phyloP scores from a whole-genome alignment of 257 asterid genomes.

The Marsdenia floribunda region DNA sequence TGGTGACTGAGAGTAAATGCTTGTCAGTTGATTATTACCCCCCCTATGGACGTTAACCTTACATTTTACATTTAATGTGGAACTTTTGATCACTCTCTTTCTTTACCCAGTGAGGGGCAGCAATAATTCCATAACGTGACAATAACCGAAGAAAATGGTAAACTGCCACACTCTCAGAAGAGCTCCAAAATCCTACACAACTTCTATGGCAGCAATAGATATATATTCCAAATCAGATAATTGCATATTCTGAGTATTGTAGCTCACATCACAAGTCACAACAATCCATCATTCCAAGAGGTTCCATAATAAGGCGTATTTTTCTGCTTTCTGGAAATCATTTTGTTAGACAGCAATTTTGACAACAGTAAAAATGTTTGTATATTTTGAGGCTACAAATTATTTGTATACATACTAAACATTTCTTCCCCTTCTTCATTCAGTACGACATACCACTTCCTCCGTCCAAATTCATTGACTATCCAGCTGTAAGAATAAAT shows the following conservation, averaged over 20 bases:
- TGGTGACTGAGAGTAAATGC: constrained; percentile 27
- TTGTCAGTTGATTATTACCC: constrained; percentile 10
- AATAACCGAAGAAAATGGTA: neutral
- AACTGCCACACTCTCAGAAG: neutral
- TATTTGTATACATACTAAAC: neutral
- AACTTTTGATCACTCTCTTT: neutral
- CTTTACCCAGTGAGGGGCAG: neutral
- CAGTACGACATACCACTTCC: neutral
- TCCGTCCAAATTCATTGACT: constrained; percentile 2
- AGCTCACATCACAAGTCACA: neutral
- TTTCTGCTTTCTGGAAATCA: neutral
- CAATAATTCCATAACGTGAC: neutral
- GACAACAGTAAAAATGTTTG: neutral
- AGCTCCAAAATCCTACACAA: too few relatives aligned
- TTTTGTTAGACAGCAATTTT: neutral
- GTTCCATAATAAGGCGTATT: neutral
- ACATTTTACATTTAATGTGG: constrained; percentile 13
- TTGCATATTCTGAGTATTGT: neutral
- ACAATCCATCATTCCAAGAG: neutral
- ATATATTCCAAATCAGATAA: neutral
- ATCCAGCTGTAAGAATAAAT: constrained; percentile 26
- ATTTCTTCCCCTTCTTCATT: neutral
- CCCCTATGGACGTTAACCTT: neutral
- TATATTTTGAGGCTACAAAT: neutral
- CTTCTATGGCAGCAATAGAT: too few relatives aligned